Conservation (phyloP, 495 filamentous ascomycete species). For the Aspergillus mulundensis region DNA sequence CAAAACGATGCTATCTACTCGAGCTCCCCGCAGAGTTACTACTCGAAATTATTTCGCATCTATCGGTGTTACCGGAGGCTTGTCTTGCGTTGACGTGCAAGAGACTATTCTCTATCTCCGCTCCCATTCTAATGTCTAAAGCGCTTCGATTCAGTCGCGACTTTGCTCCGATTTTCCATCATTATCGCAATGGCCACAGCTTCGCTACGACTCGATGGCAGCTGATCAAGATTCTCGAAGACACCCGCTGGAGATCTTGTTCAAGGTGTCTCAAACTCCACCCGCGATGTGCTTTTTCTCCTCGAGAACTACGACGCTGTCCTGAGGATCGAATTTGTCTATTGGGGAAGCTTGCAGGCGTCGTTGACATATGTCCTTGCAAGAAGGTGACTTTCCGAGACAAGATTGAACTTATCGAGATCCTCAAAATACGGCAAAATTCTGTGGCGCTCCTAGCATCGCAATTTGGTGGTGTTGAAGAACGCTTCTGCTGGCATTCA, state of each 20-base stretch:
- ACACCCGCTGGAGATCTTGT: conserved; percentile 37
- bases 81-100: conserved; percentile 44
- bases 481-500: conserved; percentile 44
- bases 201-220: conserved; percentile 41
- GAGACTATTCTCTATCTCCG: conserved; percentile 38
- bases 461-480: conserved; percentile 29
- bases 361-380: conserved; percentile 47
- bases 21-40: conserved; percentile 45
- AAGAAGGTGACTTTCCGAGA: conserved; percentile 45
- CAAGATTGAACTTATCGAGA: conserved; percentile 36
- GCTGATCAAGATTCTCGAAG: conserved; percentile 38
- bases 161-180: conserved; percentile 44
- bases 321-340: conserved; percentile 36
- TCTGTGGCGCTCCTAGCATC: conserved; percentile 25
- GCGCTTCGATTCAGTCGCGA: conserved; percentile 41
- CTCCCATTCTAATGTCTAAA: conserved; percentile 31
- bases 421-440: conserved; percentile 31
- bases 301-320: conserved; percentile 35
- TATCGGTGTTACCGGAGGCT: conserved; percentile 37
- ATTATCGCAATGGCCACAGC: conserved; percentile 41
- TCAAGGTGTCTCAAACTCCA: conserved; percentile 46
- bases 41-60: conserved; percentile 38
- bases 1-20: conserved; percentile 32
- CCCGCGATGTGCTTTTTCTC: conserved; percentile 33
- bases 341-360: conserved; percentile 37